Percentiles rank a stretch among this genome's conserved stretches.
Conservation (phyloP, 2,329 filamentous ascomycete species). For the Hymenotorrendiella dingleyae region DNA sequence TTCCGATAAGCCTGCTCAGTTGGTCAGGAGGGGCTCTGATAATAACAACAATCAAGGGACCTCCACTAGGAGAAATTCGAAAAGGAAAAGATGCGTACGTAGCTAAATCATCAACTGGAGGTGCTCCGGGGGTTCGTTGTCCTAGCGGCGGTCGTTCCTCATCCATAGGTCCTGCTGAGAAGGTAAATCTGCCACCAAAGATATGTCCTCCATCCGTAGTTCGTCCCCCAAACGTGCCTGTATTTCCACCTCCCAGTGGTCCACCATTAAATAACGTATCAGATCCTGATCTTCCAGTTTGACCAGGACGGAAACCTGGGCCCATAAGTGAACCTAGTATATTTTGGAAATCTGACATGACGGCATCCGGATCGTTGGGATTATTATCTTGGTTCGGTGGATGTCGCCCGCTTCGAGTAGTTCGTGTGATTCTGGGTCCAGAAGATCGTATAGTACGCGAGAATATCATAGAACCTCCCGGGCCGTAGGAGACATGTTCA, state of each 20-base stretch:
- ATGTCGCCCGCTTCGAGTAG: background rate
- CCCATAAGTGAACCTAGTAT: slow-evolving; percentile 42
- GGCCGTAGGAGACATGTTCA: slow-evolving; percentile 33
- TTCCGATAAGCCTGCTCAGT: slow-evolving; percentile 23
- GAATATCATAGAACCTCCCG: slow-evolving; percentile 25
- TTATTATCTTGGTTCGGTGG: slow-evolving; percentile 1
- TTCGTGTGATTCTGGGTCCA: slow-evolving; percentile 5
- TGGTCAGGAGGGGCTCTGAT: slow-evolving; percentile 26
- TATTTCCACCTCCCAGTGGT: slow-evolving; percentile 3
- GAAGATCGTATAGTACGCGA: slow-evolving; percentile 23
- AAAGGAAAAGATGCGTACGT: slow-evolving; percentile 35
- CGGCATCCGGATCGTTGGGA: slow-evolving; percentile 19
- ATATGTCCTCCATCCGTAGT: slow-evolving; percentile 14
- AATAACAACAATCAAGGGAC: slow-evolving; percentile 17
- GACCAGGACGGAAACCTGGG: slow-evolving; percentile 23
- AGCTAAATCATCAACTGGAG: slow-evolving; percentile 41
- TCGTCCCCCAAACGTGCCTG: slow-evolving; percentile 17
- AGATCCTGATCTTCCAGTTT: slow-evolving; percentile 27
- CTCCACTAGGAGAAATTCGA: slow-evolving; percentile 16
- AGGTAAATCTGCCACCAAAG: slow-evolving; percentile 25
- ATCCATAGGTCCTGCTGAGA: slow-evolving; percentile 40
- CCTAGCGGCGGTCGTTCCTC: slow-evolving; percentile 44
- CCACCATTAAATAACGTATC: slow-evolving; percentile 24
- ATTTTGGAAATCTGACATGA: slow-evolving; percentile 35
- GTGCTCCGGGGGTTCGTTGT: no score